Evolutionary conservation across 192 early-diverging fungal species (phyloP).

Genomic region (Phlyctochytrium arcticum): DNA sequence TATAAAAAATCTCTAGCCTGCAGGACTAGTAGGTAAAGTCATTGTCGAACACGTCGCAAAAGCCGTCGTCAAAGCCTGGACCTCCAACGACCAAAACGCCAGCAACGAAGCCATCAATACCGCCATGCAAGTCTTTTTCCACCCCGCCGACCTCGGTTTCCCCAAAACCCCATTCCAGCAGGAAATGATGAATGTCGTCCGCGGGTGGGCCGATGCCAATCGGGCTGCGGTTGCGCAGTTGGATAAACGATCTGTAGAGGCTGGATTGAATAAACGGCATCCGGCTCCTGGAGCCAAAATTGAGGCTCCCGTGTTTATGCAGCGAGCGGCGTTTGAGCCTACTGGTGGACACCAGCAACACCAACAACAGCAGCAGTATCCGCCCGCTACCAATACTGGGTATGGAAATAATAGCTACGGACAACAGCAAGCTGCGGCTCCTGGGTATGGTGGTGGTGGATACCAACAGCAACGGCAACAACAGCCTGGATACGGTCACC

Average conservation of each 20-base stretch:
- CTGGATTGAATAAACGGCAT: constrained; percentile 4
- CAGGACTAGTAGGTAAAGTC: constrained; percentile 17
- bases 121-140: constrained; percentile 28
- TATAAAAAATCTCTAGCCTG: not conserved
- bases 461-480: not conserved
- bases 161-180: constrained; percentile 11
- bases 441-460: not conserved
- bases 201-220: constrained; percentile 19
- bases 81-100: not conserved
- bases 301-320: too few species aligned
- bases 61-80: constrained; percentile 26
- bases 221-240: not conserved
- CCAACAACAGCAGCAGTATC: too few species aligned
- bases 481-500: not conserved
- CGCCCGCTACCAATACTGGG: too few species aligned
- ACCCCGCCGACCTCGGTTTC: constrained; percentile 20
- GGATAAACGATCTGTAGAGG: constrained; percentile 9
- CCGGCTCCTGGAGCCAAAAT: too few species aligned
- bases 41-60: constrained; percentile 17
- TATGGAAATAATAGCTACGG: too few species aligned
- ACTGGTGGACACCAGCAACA: too few species aligned
- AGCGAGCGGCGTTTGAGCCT: too few species aligned
- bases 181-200: constrained; percentile 16
- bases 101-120: constrained; percentile 2
- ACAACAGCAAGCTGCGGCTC: too few species aligned